Conservation (phyloP, 164 flowering plant genomes). For the grape (Vitis vinifera) region DNA sequence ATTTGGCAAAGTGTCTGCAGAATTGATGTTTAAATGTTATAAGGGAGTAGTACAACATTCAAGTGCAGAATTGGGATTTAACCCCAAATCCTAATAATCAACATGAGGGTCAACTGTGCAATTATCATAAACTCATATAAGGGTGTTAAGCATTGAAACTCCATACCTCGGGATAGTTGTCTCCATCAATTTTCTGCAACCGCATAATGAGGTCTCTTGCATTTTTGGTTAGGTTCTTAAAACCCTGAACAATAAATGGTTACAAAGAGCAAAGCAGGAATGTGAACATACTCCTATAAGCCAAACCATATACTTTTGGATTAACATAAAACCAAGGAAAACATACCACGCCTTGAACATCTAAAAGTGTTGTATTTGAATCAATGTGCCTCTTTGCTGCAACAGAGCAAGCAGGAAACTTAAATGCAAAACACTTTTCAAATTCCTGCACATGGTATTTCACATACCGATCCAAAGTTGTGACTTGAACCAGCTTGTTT, state of each 20-base stretch:
- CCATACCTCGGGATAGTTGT: conserved; percentile 47
- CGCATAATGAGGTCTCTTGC: conserved; percentile 37
- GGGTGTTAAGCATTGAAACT: neutral
- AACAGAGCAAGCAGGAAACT: conserved; percentile 83
- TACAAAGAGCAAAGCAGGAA: neutral
- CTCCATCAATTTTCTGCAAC: conserved; percentile 45
- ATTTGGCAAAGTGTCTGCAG: conserved; percentile 42
- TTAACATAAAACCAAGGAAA: neutral
- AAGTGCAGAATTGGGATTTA: neutral
- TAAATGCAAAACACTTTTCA: conserved; percentile 56
- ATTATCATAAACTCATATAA: neutral
- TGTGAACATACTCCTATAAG: neutral
- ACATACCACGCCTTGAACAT: conserved; percentile 83
- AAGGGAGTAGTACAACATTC: neutral
- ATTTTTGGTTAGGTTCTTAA: conserved; percentile 33
- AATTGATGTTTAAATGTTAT: neutral
- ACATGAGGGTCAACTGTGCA: no score
- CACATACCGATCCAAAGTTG: conserved; percentile 70
- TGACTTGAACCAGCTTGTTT: conserved; percentile 67
- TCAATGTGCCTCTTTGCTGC: conserved; percentile 73
- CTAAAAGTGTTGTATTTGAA: conserved; percentile 71
- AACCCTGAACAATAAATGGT: conserved; percentile 23
- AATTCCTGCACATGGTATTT: conserved; percentile 81
- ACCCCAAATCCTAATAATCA: neutral
- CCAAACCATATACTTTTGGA: neutral